phyloP scores from a whole-genome alignment of 2,329 filamentous ascomycete genomes.

The Apiospora phragmitis region DNA sequence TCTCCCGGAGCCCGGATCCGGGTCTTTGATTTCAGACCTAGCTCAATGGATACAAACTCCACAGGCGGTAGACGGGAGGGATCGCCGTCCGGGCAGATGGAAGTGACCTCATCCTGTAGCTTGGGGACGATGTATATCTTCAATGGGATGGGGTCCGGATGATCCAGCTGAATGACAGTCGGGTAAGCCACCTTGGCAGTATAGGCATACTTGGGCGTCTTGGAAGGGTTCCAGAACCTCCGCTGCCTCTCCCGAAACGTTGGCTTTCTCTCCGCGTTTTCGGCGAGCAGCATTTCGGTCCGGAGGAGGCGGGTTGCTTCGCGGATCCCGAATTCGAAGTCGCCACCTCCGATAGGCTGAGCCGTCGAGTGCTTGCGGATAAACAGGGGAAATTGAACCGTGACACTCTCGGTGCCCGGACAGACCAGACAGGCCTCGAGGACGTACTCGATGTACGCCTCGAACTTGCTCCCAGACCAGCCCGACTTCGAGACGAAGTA shows the following conservation, averaged over 20 bases:
- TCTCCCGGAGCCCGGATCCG: slow-evolving; percentile 2
- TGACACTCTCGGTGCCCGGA: slow-evolving; percentile 8
- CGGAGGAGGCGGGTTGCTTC: background rate
- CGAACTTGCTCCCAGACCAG: background rate
- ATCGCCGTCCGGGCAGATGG: slow-evolving; percentile 11
- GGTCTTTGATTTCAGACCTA: slow-evolving; percentile 2
- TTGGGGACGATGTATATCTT: slow-evolving; percentile 11
- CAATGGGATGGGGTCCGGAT: slow-evolving; percentile 13
- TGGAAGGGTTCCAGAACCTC: slow-evolving; percentile 13
- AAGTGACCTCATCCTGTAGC: background rate
- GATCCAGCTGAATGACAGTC: slow-evolving; percentile 12
- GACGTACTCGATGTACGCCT: slow-evolving; percentile 18
- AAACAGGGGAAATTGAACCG: slow-evolving; percentile 10
- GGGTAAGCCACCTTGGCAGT: slow-evolving; percentile 9
- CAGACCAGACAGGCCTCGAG: slow-evolving; percentile 11
- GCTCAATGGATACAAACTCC: slow-evolving; percentile 2
- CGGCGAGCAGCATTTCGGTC: slow-evolving; percentile 10
- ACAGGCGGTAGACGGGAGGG: slow-evolving; percentile 10
- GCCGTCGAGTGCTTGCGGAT: slow-evolving; percentile 7
- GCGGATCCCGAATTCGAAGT: background rate
- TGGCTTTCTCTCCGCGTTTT: slow-evolving; percentile 5
- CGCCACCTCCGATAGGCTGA: slow-evolving; percentile 6
- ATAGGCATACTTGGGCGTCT: slow-evolving; percentile 12
- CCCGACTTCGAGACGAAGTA: slow-evolving; percentile 1
- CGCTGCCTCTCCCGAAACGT: slow-evolving; percentile 13